These are phyloP conservation scores for Cryptosporidium bovis DNA, from an alignment of 169 alveolate species.

Conservation along the genomic window DNA sequence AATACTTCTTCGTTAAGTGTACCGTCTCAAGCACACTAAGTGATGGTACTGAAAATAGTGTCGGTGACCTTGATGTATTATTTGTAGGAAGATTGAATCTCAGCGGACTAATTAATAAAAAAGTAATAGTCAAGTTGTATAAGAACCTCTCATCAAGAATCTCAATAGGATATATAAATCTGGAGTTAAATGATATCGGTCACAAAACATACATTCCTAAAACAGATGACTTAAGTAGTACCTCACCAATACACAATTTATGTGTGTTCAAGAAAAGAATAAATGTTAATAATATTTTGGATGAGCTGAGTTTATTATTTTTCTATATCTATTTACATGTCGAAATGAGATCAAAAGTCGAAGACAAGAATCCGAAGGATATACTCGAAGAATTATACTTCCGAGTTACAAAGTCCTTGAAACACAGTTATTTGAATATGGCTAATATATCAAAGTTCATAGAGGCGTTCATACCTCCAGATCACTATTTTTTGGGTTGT, in stretches of 20 bases:
- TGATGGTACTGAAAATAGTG: not conserved
- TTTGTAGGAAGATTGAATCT: slow-evolving; percentile 5
- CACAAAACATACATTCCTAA: too few species aligned
- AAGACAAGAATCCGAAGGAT: slow-evolving; percentile 14
- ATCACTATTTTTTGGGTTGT: not conserved
- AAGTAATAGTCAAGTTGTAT: not conserved
- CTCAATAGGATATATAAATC: not conserved
- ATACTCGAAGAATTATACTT: slow-evolving; percentile 9
- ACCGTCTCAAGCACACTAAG: not conserved
- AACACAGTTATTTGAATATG: not conserved
- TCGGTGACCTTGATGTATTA: not conserved
- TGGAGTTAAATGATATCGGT: not conserved
- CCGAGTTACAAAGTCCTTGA: not conserved
- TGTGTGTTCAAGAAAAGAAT: not conserved
- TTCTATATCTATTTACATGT: slow-evolving; percentile 38
- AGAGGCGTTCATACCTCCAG: slow-evolving; percentile 14
- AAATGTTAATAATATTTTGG: not conserved
- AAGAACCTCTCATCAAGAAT: not conserved
- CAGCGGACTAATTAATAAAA: not conserved
- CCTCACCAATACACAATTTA: not conserved
- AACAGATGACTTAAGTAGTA: not conserved
- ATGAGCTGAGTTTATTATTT: slow-evolving; percentile 26
- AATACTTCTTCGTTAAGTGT: not conserved
- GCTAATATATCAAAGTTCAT: slow-evolving; percentile 1
- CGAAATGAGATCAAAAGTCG: slow-evolving; percentile 15